phyloP scores from a whole-genome alignment of 768 basidiomycete species.

The Chalciporus sphaerocephalus region DNA sequence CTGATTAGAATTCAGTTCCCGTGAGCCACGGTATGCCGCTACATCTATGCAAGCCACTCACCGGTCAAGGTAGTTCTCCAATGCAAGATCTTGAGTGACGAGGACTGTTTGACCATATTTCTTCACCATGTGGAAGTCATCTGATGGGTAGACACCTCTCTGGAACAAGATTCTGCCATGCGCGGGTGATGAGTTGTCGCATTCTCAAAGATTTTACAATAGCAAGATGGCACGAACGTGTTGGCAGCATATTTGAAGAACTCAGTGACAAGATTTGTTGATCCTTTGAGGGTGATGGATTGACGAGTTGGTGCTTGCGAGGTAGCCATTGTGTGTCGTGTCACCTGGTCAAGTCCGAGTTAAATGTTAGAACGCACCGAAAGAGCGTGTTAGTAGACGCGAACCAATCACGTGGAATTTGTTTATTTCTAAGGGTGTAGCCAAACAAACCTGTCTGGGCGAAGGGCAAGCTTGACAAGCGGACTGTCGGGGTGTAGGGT shows the following conservation, averaged over 20 bases:
- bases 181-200: neutral
- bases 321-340: slow-evolving; percentile 34
- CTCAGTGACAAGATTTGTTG: slow-evolving; percentile 88
- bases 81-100: slow-evolving; percentile 86
- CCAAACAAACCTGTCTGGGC: slow-evolving; percentile 17
- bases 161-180: slow-evolving; percentile 83
- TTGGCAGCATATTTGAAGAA: slow-evolving; percentile 99
- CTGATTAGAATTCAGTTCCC: slow-evolving; percentile 37
- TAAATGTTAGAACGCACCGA: neutral
- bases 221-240: slow-evolving; percentile 55
- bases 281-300: slow-evolving; percentile 93
- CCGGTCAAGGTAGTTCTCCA: slow-evolving; percentile 92
- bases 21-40: neutral
- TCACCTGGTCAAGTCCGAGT: neutral
- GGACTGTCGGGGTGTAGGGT: too few relatives aligned
- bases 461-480: too few relatives aligned
- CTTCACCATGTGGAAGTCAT: slow-evolving; percentile 99
- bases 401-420: slow-evolving; percentile 14
- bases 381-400: slow-evolving; percentile 10
- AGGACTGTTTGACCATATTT: slow-evolving; percentile 97
- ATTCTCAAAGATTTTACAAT: too few relatives aligned
- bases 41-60: slow-evolving; percentile 22
- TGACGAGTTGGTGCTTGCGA: slow-evolving; percentile 53
- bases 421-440: slow-evolving; percentile 11
- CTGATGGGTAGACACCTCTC: slow-evolving; percentile 92